Base-by-base conservation (phyloP, 805 yeast species). In the Monosporozyma siamensis region DNA sequence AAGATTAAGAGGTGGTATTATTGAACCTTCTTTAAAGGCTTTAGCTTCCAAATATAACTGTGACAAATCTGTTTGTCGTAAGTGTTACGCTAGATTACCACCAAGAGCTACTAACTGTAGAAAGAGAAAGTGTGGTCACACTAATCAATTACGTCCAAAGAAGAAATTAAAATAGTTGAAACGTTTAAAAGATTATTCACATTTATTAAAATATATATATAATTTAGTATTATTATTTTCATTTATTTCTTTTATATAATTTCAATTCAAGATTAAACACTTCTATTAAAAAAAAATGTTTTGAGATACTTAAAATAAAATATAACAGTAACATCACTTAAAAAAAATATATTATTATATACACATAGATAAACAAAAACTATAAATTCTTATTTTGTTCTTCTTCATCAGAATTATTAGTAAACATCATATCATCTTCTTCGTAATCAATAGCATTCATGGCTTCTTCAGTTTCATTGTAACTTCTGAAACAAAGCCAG, bases 81-180 rank as follows among this genome's bases (percentile, higher is more conserved):
- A 87, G 72, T 89, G 97, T 80, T 89, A 89, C 81, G 95, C 97
- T 66, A 89, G 97, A 80, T 87, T 89, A 68, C 97, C 97, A 68
- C 95, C 97, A 74, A 90, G 97, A 83, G 97, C 97, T 64, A 89
- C 96, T 75, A 89, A 89, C 95, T 89, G 97, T 82, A 86, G 97
- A 79, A 89, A 89, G 96, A 87, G 95, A 85, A 89, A 89, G 82
- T 89, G 97, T 76, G 97, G 97, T 68, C 97, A 89, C 90, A 78
- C 95, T 70, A 89, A 89, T 80, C 97, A 89, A 79, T 84, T 89
- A 73, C 86, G 97, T 80, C 96, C 96, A 75, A 89, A 89, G 92
- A 88, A 88, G 90, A 88, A 88, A 85, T 80, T 85, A 71, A 86
- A 86, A 80, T 86, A 76, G 51, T 11, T 32, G 41, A 21, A 29